These are phyloP conservation scores for Cichorium intybus DNA, from an alignment of 140 eudicot genomes.

Conservation along the genomic window DNA sequence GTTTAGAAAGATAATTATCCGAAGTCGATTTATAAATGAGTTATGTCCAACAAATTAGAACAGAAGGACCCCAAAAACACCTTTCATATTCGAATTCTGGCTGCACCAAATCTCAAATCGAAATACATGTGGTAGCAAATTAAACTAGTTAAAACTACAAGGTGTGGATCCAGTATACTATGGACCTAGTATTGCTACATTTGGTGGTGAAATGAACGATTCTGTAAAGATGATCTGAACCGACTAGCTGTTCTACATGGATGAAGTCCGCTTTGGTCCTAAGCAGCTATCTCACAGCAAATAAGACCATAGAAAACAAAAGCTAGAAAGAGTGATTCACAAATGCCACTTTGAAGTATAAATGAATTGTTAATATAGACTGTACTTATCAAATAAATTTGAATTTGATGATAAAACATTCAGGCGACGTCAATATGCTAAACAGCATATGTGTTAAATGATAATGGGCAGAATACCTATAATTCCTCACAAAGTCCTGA, in stretches of 20 bases:
- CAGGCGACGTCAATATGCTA: background rate
- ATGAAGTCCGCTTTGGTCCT: background rate
- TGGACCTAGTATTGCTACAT: slow-evolving; percentile 8
- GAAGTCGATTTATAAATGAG: background rate
- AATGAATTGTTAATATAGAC: background rate
- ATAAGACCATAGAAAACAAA: slow-evolving; percentile 2
- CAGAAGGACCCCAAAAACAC: background rate
- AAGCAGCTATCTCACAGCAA: slow-evolving; percentile 4
- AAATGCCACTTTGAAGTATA: background rate
- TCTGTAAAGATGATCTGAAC: slow-evolving; percentile 5
- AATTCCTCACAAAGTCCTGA: slow-evolving; percentile 8
- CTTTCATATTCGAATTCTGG: background rate
- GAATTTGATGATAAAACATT: background rate
- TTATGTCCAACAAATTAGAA: background rate
- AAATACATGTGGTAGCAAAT: background rate
- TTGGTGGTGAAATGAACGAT: background rate
- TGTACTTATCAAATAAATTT: background rate
- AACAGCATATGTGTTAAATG: too few species aligned
- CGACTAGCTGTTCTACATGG: background rate
- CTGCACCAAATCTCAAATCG: background rate
- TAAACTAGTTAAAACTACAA: background rate
- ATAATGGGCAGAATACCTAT: background rate
- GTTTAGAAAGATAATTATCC: background rate
- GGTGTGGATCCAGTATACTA: slow-evolving; percentile 12
- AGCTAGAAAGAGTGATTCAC: slow-evolving; percentile 7